Conservation (phyloP, 2,329 filamentous ascomycete genomes). For the Diaporthe capsici region DNA sequence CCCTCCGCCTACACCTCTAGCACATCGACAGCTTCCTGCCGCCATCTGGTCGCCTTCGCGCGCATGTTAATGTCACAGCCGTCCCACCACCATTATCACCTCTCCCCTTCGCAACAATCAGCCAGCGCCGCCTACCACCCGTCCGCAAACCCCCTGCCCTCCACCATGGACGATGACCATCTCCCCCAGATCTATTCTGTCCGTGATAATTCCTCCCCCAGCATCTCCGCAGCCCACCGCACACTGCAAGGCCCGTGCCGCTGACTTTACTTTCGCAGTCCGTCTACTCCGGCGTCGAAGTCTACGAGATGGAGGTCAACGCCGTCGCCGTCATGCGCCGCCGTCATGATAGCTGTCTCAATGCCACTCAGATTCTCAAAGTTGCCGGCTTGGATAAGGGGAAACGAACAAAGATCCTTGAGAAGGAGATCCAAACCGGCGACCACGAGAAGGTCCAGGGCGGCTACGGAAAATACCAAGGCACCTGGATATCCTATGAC, state of each 20-base stretch:
- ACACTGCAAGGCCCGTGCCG: constrained; percentile 35
- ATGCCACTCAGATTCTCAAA: constrained; percentile 98
- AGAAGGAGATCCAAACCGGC: constrained; percentile 96
- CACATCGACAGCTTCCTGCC: constrained; percentile 39
- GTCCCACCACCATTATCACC: constrained; percentile 52
- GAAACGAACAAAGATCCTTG: constrained; percentile 95
- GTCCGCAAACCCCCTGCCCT: constrained; percentile 54
- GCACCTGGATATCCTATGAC: constrained; percentile 97
- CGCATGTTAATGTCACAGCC: constrained; percentile 44
- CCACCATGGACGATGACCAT: constrained; percentile 54
- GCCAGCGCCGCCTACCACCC: constrained; percentile 52
- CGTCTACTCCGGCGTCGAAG: constrained; percentile 94
- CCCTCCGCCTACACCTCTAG: constrained; percentile 16
- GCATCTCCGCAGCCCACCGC: constrained; percentile 12
- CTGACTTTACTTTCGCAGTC: constrained; percentile 63
- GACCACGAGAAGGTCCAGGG: constrained; percentile 99
- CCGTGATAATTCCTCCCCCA: constrained; percentile 34
- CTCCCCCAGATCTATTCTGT: constrained; percentile 75
- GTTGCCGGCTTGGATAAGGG: constrained; percentile 98
- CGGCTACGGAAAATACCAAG: constrained; percentile 98
- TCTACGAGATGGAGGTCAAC: constrained; percentile 99
- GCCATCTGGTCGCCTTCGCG: constrained; percentile 42
- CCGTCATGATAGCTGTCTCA: constrained; percentile 94
- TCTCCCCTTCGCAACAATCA: constrained; percentile 66
- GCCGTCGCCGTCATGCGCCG: constrained; percentile 95